Base-by-base conservation (phyloP, 2,329 filamentous ascomycete species). In the Ceratocystis huliohia region DNA sequence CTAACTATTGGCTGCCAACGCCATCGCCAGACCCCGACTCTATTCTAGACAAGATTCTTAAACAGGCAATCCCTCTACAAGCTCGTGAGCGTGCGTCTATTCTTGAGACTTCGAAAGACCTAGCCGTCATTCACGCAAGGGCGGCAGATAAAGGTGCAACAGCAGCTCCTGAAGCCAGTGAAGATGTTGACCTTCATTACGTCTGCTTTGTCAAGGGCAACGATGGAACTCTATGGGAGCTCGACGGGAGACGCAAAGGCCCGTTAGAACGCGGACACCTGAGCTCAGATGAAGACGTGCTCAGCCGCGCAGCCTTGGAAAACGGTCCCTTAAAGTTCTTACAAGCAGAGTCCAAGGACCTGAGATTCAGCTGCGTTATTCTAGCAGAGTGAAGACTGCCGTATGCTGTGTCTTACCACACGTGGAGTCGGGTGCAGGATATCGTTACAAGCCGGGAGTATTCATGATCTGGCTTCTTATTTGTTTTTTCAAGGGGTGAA, bases 171-270 rank as follows among this genome's bases (percentile, higher is more conserved):
- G 78, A 82, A 65, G 90, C 91, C 7, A 82, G 85, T n/a, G 88
- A 89, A 72, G 83, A 88, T 70, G 81, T 96, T n/a, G 93, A 96
- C 73, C 80, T 96, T 71, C 94, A 99, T 78, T 97, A 96, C 74
- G 93, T 97, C 61, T 94, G 90, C 73, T 99, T 97, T 76, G 88
- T 94, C 64, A 94, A 92, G 78, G 80, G 80, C 41, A 77, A 76
- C 64, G 85, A 88, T 74, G 87, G 87, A 66, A 82, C 74, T 13
- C 72, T 85, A 46, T 85, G 82, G 81, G 83, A 85, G 77, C 78
- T 85, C 10, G 83, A 85, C 70, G 83, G 83, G 2, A 76, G 82
- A 63, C 73, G 81, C 66, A 84, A 83, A 74, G 83, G 83, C 0
- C 83, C 83, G 6, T 76, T 85, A 37, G 73, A 76, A 50, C 74